Conservation (phyloP, 2,329 filamentous ascomycete genomes). For the Talaromyces sp. region DNA sequence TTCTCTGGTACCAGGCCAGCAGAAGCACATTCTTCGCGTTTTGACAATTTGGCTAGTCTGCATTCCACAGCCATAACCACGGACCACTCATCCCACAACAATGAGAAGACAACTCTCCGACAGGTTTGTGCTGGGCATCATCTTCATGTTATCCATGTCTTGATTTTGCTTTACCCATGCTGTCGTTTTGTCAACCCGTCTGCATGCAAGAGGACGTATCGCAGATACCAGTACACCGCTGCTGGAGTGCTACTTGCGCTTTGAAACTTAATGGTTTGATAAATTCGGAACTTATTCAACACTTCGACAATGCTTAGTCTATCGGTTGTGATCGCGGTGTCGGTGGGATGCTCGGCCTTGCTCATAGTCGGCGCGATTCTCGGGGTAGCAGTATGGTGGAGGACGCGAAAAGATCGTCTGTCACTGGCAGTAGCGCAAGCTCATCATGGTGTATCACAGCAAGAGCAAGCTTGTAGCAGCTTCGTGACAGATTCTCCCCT, state of each 20-base stretch:
- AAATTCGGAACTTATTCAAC: not conserved
- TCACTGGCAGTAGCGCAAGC: constrained; percentile 27
- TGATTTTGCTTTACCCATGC: constrained; percentile 6
- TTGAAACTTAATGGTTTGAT: not conserved
- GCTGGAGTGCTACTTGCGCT: constrained; percentile 2
- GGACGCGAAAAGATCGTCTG: constrained; percentile 34
- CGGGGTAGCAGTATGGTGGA: constrained; percentile 34
- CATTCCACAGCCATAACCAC: constrained; percentile 15
- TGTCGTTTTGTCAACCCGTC: constrained; percentile 4
- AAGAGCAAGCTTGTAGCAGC: constrained; percentile 30
- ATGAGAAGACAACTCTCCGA: not conserved
- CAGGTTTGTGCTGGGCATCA: not conserved
- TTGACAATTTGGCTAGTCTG: constrained; percentile 10
- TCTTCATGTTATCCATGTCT: not conserved
- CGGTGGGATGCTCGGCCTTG: constrained; percentile 33
- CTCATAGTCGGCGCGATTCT: constrained; percentile 34
- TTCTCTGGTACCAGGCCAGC: not conserved
- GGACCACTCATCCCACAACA: constrained; percentile 13
- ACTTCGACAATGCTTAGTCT: constrained; percentile 31
- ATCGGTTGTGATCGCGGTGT: constrained; percentile 34
- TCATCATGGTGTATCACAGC: constrained; percentile 25
- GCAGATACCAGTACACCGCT: not conserved
- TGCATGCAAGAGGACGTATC: constrained; percentile 9
- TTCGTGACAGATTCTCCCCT: constrained; percentile 22
- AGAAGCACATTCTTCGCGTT: constrained; percentile 18